Percentiles rank a stretch among this genome's conserved stretches.
Evolutionary conservation across 2,329 filamentous ascomycete species (phyloP).

Genomic region (Diaporthe vexans): DNA sequence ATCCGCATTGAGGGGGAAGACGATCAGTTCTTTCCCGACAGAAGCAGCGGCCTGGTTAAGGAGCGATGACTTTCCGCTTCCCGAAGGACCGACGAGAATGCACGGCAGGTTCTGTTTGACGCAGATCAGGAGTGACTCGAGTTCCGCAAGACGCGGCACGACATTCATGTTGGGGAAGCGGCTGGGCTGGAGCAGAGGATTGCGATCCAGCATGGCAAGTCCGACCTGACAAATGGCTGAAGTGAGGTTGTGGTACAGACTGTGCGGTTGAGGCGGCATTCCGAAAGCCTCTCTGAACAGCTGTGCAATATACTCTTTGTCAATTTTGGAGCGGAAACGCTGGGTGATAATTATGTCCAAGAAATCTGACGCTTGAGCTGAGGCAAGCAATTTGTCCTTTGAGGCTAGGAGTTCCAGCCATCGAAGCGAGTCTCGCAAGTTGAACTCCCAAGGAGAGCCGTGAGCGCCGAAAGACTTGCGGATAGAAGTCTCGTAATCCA

Average conservation of each 20-base stretch:
- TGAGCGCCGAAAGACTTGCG: conserved; percentile 71
- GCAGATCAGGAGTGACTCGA: conserved; percentile 91
- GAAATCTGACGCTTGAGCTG: conserved; percentile 78
- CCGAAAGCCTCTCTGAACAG: conserved; percentile 78
- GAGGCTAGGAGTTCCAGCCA: conserved; percentile 84
- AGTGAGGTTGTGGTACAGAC: conserved; percentile 80
- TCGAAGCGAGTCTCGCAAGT: conserved; percentile 88
- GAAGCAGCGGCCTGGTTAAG: conserved; percentile 85
- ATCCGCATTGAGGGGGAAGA: conserved; percentile 93
- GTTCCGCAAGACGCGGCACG: conserved; percentile 73
- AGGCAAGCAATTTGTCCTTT: conserved; percentile 70
- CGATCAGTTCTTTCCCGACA: conserved; percentile 81
- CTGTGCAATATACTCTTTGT: conserved; percentile 74
- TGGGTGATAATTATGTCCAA: conserved; percentile 87
- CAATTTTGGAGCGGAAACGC: conserved; percentile 81
- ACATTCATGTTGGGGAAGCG: conserved; percentile 65
- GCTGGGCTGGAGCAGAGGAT: conserved; percentile 66
- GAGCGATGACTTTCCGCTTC: conserved; percentile 87
- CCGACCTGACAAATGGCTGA: conserved; percentile 81
- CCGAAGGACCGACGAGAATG: conserved; percentile 87
- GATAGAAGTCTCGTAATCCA: conserved; percentile 79
- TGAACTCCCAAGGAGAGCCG: conserved; percentile 94
- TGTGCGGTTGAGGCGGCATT: conserved; percentile 64
- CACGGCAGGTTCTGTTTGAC: conserved; percentile 89
- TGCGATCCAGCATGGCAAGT: conserved; percentile 76